phyloP scores from a whole-genome alignment of 305 asterid species.

The Plantago coronopus region DNA sequence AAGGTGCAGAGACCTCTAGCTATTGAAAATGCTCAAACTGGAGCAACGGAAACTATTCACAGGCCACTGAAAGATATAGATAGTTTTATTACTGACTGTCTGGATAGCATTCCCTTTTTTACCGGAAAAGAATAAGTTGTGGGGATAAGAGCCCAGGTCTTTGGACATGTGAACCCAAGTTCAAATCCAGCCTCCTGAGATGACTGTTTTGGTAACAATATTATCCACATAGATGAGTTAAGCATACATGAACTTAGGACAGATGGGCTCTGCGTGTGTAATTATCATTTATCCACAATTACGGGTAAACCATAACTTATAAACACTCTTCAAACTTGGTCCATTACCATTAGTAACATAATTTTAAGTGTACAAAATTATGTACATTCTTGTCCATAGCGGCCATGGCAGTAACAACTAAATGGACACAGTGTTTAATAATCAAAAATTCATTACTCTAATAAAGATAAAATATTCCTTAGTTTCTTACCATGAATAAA shows the following conservation, averaged over 20 bases:
- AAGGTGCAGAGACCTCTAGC: no score
- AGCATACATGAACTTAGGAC: neutral
- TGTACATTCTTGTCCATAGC: neutral
- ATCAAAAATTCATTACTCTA: conserved; percentile 7
- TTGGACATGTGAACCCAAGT: no score
- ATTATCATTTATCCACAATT: conserved; percentile 9
- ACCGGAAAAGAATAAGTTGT: no score
- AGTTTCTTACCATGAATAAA: conserved; percentile 53
- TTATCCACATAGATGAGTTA: no score
- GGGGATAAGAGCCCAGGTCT: no score
- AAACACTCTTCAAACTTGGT: conserved; percentile 6
- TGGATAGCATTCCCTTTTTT: no score
- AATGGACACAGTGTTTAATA: conserved; percentile 4
- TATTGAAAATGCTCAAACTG: no score
- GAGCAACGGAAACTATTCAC: no score
- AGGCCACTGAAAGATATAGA: neutral
- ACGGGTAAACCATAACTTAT: conserved; percentile 5
- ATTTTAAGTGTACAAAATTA: neutral
- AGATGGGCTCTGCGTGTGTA: neutral
- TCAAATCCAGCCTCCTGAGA: no score
- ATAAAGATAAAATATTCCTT: conserved; percentile 13
- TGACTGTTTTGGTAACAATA: no score
- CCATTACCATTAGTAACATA: neutral
- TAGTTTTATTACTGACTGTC: neutral
- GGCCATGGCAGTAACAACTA: neutral